Evolutionary conservation across 2,329 filamentous ascomycete genomes (phyloP).

Genomic region (Fusarium sp.): DNA sequence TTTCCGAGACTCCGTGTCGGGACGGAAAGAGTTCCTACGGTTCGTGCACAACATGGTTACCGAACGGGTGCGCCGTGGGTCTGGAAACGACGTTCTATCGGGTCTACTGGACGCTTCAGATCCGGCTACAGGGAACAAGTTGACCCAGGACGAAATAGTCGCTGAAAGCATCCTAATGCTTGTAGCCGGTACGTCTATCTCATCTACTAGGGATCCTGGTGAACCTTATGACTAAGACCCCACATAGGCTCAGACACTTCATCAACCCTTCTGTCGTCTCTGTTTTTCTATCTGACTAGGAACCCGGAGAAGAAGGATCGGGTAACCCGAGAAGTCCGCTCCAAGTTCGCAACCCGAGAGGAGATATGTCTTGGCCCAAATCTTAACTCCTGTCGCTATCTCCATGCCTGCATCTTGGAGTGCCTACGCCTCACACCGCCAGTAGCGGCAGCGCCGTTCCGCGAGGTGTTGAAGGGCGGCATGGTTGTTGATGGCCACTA

Average conservation of each 20-base stretch:
- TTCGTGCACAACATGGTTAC: slow-evolving; percentile 9
- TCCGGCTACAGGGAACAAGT: slow-evolving; percentile 6
- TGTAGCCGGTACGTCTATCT: neutral
- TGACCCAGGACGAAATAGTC: slow-evolving; percentile 3
- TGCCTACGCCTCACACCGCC: slow-evolving; percentile 8
- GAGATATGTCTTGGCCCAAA: neutral
- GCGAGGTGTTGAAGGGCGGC: neutral
- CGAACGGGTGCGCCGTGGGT: slow-evolving; percentile 1
- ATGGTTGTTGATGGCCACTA: slow-evolving; percentile 9
- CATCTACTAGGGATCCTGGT: neutral
- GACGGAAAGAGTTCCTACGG: neutral
- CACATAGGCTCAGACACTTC: slow-evolving; percentile 10
- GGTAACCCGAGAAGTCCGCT: neutral
- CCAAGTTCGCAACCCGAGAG: neutral
- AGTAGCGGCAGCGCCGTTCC: slow-evolving; percentile 4
- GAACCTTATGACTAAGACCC: neutral
- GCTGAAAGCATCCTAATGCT: slow-evolving; percentile 4
- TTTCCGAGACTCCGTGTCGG: slow-evolving; percentile 3
- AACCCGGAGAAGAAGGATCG: neutral
- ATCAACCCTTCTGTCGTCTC: neutral
- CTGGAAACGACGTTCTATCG: slow-evolving; percentile 6
- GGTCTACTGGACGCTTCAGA: slow-evolving; percentile 8
- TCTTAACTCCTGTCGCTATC: slow-evolving; percentile 6
- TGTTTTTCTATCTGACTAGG: slow-evolving; percentile 3
- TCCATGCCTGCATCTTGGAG: slow-evolving; percentile 3